Percentiles rank a stretch among this genome's conserved stretches.
Conservation (phyloP, 2,329 filamentous ascomycete species). For the Pseudophaeomoniella oleicola region DNA sequence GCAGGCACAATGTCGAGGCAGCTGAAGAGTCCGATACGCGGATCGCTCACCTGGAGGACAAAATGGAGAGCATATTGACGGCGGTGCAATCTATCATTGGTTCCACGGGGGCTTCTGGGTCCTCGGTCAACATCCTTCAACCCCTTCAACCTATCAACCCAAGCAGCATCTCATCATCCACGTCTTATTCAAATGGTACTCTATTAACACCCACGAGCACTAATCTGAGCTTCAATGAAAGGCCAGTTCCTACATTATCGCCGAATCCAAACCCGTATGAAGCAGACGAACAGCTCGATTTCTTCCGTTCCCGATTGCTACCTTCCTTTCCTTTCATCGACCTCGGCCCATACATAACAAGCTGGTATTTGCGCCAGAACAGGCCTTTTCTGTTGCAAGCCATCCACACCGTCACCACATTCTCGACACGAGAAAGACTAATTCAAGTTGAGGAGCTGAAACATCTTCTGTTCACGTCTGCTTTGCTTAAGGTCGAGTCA, state of each 20-base stretch:
- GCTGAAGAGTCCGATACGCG: slow-evolving; percentile 15
- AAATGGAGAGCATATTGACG: slow-evolving; percentile 18
- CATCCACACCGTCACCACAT: slow-evolving; percentile 19
- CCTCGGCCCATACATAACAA: slow-evolving; percentile 14
- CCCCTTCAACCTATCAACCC: slow-evolving; percentile 4
- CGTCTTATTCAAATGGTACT: slow-evolving; percentile 1
- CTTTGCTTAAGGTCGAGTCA: slow-evolving; percentile 15
- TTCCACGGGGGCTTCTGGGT: neutral
- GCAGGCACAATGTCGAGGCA: slow-evolving; percentile 15
- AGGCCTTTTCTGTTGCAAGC: slow-evolving; percentile 21
- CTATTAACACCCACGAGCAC: slow-evolving; percentile 4
- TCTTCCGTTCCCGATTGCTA: slow-evolving; percentile 20
- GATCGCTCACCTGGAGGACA: slow-evolving; percentile 21
- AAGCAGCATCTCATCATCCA: slow-evolving; percentile 2
- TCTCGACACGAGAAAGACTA: slow-evolving; percentile 15
- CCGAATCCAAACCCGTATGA: slow-evolving; percentile 3
- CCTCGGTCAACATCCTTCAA: slow-evolving; percentile 3
- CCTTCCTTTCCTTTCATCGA: slow-evolving; percentile 21
- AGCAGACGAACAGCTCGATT: slow-evolving; percentile 11
- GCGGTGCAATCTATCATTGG: slow-evolving; percentile 14
- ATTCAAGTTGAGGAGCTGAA: slow-evolving; percentile 17
- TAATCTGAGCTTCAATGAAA: neutral
- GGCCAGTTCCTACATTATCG: slow-evolving; percentile 1
- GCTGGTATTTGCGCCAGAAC: slow-evolving; percentile 16
- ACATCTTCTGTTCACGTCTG: slow-evolving; percentile 14